Conservation (phyloP, 2,329 filamentous ascomycete species). For the Penicillium janthinellum region DNA sequence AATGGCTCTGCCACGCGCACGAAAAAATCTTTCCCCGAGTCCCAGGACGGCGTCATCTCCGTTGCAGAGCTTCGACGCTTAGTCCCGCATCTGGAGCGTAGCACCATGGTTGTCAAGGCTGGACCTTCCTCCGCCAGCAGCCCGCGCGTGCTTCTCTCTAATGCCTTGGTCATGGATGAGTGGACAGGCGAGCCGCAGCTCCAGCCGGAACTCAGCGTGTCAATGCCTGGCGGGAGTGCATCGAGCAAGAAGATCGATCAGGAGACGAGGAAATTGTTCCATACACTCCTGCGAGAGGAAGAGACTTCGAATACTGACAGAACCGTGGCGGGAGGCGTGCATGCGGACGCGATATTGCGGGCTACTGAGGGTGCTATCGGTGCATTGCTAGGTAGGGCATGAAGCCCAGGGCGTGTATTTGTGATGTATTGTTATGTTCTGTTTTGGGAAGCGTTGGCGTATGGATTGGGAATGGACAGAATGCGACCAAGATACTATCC, state of each 20-base stretch:
- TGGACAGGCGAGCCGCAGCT: constrained; percentile 46
- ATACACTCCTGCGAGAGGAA: constrained; percentile 34
- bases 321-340: constrained; percentile 20
- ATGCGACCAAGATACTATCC: constrained; percentile 1
- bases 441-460: constrained; percentile 12
- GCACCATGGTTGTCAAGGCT: constrained; percentile 37
- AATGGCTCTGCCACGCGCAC: constrained; percentile 14
- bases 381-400: constrained; percentile 23
- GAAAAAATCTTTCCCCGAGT: constrained; percentile 6
- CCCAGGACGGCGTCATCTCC: constrained; percentile 19
- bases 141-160: constrained; percentile 36
- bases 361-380: constrained; percentile 40
- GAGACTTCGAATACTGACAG: constrained; percentile 7
- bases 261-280: constrained; percentile 44
- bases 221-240: constrained; percentile 14
- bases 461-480: neutral
- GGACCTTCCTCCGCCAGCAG: constrained; percentile 4
- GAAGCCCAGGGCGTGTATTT: neutral
- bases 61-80: constrained; percentile 32
- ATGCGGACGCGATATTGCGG: constrained; percentile 35
- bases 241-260: constrained; percentile 35
- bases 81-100: constrained; percentile 41
- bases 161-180: constrained; percentile 38
- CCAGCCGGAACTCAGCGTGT: constrained; percentile 40
- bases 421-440: neutral